Percentiles rank a stretch among this genome's conserved stretches.
These are phyloP conservation scores for Oryza punctata DNA, from an alignment of 176 grass and related monocot genomes.

Conservation along the genomic window DNA sequence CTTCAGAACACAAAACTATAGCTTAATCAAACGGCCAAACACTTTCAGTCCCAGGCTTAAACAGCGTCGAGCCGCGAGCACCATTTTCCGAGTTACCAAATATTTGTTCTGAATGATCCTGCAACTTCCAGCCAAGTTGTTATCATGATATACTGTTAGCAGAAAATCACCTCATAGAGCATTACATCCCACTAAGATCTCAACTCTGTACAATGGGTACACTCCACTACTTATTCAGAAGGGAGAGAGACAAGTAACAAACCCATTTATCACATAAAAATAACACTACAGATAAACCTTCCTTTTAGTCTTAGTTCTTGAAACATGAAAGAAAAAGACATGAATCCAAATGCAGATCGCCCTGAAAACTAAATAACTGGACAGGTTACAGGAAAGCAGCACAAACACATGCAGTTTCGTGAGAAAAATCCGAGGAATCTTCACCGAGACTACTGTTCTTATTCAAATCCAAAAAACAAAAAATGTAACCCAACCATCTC, in stretches of 20 bases:
- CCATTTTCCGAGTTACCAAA: background rate
- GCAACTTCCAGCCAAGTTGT: background rate
- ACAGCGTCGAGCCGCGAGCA: background rate
- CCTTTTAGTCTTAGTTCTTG: background rate
- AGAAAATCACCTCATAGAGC: background rate
- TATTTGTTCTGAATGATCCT: background rate
- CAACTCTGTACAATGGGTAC: background rate
- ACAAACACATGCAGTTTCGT: background rate
- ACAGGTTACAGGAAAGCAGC: background rate
- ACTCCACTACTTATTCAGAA: background rate
- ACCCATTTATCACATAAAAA: background rate
- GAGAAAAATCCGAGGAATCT: conserved; percentile 26
- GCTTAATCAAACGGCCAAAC: background rate
- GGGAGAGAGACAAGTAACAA: background rate
- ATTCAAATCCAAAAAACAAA: conserved; percentile 9
- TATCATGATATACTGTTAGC: background rate
- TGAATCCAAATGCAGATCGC: background rate
- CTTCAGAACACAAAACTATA: background rate
- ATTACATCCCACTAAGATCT: background rate
- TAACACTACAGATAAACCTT: too few relatives aligned
- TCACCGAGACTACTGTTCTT: conserved; percentile 32
- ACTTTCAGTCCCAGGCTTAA: background rate
- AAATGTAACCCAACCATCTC: conserved; percentile 31
- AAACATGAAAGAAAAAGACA: background rate
- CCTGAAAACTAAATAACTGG: background rate